Conservation (phyloP, 768 basidiomycete species). For the Scleroderma bovista region DNA sequence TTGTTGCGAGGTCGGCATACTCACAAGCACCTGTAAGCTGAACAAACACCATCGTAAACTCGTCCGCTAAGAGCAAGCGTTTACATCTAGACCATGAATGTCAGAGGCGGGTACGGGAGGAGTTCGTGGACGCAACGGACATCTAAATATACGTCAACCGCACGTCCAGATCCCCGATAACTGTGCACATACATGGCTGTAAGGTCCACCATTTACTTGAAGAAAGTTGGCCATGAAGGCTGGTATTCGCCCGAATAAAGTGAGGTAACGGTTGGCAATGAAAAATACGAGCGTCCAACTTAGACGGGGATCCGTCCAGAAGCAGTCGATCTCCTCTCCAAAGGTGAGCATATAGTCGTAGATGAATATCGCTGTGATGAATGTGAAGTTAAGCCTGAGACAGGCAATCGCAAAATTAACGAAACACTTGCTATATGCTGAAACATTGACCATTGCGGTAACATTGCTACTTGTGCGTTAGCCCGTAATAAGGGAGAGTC, state of each 20-base stretch:
- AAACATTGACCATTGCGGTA: neutral
- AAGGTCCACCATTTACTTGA: neutral
- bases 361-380: conserved; percentile 20
- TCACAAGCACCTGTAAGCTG: neutral
- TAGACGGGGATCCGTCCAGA: conserved; percentile 32
- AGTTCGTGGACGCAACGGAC: neutral
- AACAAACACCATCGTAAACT: neutral
- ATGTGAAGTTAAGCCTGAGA: neutral
- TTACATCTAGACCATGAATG: neutral
- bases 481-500: neutral
- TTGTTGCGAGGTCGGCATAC: neutral
- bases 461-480: neutral
- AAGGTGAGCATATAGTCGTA: conserved; percentile 45
- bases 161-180: neutral
- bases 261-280: conserved; percentile 37
- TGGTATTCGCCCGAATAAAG: conserved; percentile 34
- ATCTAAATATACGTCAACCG: neutral
- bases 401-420: neutral
- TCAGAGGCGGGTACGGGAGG: neutral
- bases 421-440: neutral
- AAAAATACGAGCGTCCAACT: conserved; percentile 34
- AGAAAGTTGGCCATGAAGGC: conserved; percentile 32
- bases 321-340: conserved; percentile 33
- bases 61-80: neutral
- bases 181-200: neutral